Percentiles rank a stretch among this genome's conserved stretches.
Evolutionary conservation across 805 yeast genomes (phyloP).

Genomic region (Metschnikowia henanensis): DNA sequence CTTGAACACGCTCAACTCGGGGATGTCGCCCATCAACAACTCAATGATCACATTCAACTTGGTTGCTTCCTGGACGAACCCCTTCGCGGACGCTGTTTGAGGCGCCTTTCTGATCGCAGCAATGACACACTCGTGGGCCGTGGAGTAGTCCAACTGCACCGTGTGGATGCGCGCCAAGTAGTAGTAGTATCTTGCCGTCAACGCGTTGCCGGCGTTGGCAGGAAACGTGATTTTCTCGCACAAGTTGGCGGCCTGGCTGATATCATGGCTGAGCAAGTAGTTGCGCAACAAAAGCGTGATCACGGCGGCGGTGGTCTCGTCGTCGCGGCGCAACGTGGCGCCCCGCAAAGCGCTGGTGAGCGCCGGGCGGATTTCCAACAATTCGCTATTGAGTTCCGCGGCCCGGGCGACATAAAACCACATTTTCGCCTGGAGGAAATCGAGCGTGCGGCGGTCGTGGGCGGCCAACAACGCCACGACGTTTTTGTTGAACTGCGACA

Average conservation of each 20-base stretch:
- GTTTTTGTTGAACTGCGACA: constrained; percentile 53
- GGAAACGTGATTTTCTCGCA: constrained; percentile 91
- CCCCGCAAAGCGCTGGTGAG: constrained; percentile 78
- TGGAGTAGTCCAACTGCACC: constrained; percentile 87
- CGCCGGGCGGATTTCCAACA: constrained; percentile 62
- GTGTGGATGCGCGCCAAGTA: constrained; percentile 90
- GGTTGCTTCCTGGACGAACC: constrained; percentile 87
- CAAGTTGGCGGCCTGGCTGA: constrained; percentile 84
- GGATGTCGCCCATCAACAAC: constrained; percentile 94
- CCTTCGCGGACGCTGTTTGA: constrained; percentile 78
- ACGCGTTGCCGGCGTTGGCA: constrained; percentile 76
- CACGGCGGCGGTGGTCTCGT: constrained; percentile 85
- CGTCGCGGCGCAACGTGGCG: constrained; percentile 88
- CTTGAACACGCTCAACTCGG: constrained; percentile 80
- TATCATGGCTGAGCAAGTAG: constrained; percentile 74
- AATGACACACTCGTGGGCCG: constrained; percentile 85
- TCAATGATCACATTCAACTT: constrained; percentile 88
- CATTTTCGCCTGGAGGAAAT: constrained; percentile 81
- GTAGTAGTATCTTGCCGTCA: constrained; percentile 88
- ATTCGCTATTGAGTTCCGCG: constrained; percentile 58
- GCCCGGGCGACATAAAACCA: constrained; percentile 88
- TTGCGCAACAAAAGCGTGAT: constrained; percentile 84
- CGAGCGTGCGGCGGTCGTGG: constrained; percentile 81
- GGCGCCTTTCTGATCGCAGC: constrained; percentile 98
- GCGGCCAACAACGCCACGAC: constrained; percentile 54